A percentile compares a stretch with the other conserved stretches of the same genome.
phyloP scores from a whole-genome alignment of 306 rosid species.

The Pterocarpus santalinus region DNA sequence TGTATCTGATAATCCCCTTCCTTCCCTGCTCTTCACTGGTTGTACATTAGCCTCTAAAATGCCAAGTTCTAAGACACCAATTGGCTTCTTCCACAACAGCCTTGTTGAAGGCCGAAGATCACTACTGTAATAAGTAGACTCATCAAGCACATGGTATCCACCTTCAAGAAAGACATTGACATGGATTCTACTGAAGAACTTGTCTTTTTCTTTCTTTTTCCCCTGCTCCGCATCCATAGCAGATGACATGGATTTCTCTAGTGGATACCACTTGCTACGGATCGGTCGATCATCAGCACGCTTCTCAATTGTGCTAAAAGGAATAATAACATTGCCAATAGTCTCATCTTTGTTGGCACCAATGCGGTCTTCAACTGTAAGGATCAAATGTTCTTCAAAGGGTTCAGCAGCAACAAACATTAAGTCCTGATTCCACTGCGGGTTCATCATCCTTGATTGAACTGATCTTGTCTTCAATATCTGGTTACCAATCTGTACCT shows the following conservation, averaged over 20 bases:
- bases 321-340: constrained; percentile 69
- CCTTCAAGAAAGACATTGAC: constrained; percentile 79
- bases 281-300: constrained; percentile 72
- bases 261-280: constrained; percentile 64
- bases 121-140: constrained; percentile 87
- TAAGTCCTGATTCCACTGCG: constrained; percentile 74
- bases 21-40: constrained; percentile 79
- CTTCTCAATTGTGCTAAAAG: constrained; percentile 58
- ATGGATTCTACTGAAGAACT: constrained; percentile 75
- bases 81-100: constrained; percentile 79
- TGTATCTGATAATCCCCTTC: constrained; percentile 73
- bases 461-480: constrained; percentile 59
- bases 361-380: constrained; percentile 76
- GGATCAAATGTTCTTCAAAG: constrained; percentile 76
- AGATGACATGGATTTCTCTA: constrained; percentile 71
- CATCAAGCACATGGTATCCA: constrained; percentile 95
- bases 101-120: constrained; percentile 83
- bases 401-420: constrained; percentile 92
- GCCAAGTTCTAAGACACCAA: constrained; percentile 90
- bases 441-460: constrained; percentile 62
- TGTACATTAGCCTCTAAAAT: constrained; percentile 70
- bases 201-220: constrained; percentile 61
- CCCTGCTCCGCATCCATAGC: constrained; percentile 69
- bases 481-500: constrained; percentile 82
- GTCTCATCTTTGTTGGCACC: constrained; percentile 83